These are phyloP conservation scores for Sequoia sempervirens DNA, from an alignment of 75 land plant species.

Conservation along the genomic window DNA sequence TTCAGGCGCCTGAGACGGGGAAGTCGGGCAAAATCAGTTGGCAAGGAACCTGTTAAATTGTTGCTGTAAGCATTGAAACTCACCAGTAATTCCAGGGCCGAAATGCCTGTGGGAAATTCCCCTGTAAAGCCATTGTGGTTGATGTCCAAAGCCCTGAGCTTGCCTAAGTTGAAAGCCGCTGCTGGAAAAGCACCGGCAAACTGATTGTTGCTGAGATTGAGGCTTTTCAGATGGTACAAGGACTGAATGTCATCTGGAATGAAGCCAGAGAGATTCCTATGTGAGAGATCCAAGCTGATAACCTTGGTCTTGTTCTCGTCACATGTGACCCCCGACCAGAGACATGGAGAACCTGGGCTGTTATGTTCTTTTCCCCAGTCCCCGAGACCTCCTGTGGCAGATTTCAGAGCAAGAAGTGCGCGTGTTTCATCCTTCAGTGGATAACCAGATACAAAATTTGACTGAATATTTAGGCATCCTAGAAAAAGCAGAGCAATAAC, in stretches of 20 bases:
- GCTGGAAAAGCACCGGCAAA: constrained; percentile 49
- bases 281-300: constrained; percentile 49
- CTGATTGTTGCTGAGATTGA: constrained; percentile 66
- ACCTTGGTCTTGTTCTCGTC: constrained; percentile 27
- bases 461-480: not conserved
- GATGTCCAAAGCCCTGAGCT: constrained; percentile 48
- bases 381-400: not conserved
- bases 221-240: constrained; percentile 29
- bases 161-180: constrained; percentile 31
- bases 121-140: constrained; percentile 59
- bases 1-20: constrained; percentile 40
- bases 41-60: constrained; percentile 67
- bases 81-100: constrained; percentile 29
- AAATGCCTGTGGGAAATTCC: constrained; percentile 38
- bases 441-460: not conserved
- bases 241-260: constrained; percentile 46
- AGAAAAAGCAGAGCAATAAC: not conserved
- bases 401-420: constrained; percentile 1
- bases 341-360: constrained; percentile 1
- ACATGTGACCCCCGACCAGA: constrained; percentile 44
- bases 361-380: not conserved
- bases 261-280: constrained; percentile 52
- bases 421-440: not conserved
- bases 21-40: constrained; percentile 26
- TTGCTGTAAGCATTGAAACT: constrained; percentile 67